phyloP scores from a whole-genome alignment of 345 rosid species.

The Barbarea vulgaris region DNA sequence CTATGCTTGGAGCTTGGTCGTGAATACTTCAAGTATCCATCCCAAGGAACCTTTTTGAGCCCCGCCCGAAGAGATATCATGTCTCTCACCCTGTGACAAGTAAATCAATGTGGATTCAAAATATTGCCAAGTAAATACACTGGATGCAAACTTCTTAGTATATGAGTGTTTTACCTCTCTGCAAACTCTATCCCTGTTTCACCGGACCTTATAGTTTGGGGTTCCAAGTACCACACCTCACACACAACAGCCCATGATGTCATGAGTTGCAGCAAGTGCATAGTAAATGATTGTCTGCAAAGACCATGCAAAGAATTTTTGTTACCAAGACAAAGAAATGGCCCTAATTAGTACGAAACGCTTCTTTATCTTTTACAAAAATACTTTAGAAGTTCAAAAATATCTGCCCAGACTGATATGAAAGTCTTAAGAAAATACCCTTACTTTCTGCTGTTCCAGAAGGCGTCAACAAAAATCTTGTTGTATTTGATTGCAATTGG shows the following conservation, averaged over 20 bases:
- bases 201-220: slow-evolving; percentile 79
- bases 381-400: background rate
- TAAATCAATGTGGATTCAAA: background rate
- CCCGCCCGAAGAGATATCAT: slow-evolving; percentile 93
- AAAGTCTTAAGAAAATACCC: slow-evolving; percentile 30
- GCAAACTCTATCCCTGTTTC: slow-evolving; percentile 97
- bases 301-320: slow-evolving; percentile 14
- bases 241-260: slow-evolving; percentile 99
- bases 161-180: slow-evolving; percentile 63
- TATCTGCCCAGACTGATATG: background rate
- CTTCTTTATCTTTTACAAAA: slow-evolving; percentile 6
- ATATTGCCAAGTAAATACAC: background rate
- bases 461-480: slow-evolving; percentile 96
- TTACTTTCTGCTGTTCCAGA: slow-evolving; percentile 99
- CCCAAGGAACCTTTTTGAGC: slow-evolving; percentile 97
- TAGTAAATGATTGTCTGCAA: slow-evolving; percentile 95
- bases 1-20: slow-evolving; percentile 96
- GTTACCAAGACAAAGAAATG: slow-evolving; percentile 24
- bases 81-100: slow-evolving; percentile 72
- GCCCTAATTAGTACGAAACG: background rate
- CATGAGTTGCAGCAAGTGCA: slow-evolving; percentile 97
- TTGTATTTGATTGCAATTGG: slow-evolving; percentile 97
- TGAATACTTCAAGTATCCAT: slow-evolving; percentile 93
- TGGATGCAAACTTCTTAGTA: slow-evolving; percentile 4
- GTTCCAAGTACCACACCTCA: slow-evolving; percentile 99